Evolutionary conservation across 768 basidiomycete genomes (phyloP).

Genomic region (Boletus pseudo-olivaceus): DNA sequence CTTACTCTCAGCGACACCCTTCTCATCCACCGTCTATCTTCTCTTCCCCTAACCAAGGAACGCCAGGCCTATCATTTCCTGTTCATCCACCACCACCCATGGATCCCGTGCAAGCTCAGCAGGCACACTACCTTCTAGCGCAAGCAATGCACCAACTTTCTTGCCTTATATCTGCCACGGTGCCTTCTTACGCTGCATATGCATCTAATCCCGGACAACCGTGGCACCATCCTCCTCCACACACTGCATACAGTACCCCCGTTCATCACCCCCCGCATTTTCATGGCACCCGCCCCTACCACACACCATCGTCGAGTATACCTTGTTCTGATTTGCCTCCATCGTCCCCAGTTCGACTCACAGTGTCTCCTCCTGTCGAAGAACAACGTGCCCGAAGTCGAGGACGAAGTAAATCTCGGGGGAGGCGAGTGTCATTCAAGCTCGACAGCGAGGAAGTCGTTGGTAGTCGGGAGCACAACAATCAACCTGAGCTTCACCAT

Average conservation of each 20-base stretch:
- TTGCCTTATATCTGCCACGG: constrained; percentile 34
- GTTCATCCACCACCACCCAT: constrained; percentile 28
- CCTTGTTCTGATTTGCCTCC: constrained; percentile 51
- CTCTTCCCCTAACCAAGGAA: constrained; percentile 14
- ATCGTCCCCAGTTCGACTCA: constrained; percentile 43
- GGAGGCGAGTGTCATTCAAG: constrained; percentile 56
- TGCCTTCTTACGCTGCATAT: constrained; percentile 24
- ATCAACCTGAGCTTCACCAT: constrained; percentile 4
- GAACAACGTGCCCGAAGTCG: constrained; percentile 36
- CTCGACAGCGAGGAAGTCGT: constrained; percentile 30
- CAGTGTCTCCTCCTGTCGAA: constrained; percentile 36
- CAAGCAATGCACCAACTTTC: constrained; percentile 43
- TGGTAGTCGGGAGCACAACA: constrained; percentile 2
- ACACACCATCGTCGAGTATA: constrained; percentile 37
- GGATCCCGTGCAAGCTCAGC: constrained; percentile 31
- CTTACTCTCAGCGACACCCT: constrained; percentile 14
- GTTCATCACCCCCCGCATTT: constrained; percentile 13
- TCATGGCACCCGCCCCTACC: constrained; percentile 19
- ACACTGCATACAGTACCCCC: constrained; percentile 5
- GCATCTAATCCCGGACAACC: constrained; percentile 19
- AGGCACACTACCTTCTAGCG: constrained; percentile 35
- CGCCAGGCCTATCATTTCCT: constrained; percentile 19
- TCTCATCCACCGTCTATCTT: constrained; percentile 17
- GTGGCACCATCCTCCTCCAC: constrained; percentile 17
- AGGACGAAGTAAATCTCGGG: constrained; percentile 49